Percentiles rank a stretch among this genome's conserved stretches.
Evolutionary conservation across 2,329 filamentous ascomycete species (phyloP).

Genomic region (Neocucurbitaria cava): DNA sequence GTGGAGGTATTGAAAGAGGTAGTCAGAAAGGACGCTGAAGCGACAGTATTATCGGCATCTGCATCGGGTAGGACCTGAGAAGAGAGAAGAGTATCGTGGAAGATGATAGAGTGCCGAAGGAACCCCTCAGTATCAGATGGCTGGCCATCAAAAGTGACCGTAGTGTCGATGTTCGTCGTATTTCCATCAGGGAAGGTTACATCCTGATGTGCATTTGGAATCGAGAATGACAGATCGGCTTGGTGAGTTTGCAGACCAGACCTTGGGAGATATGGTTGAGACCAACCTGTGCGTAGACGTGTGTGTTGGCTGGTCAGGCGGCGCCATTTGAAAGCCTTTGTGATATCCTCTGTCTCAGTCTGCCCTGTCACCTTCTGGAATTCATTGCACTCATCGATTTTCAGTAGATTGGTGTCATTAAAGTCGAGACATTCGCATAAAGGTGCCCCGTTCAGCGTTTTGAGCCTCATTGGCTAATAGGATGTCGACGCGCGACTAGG

Average conservation of each 20-base stretch:
- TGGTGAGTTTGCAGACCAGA: conserved; percentile 3
- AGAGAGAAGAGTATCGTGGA: conserved; percentile 70
- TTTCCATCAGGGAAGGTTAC: conserved; percentile 21
- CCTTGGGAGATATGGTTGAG: conserved; percentile 38
- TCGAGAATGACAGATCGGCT: conserved; percentile 18
- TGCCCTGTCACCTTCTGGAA: conserved; percentile 29
- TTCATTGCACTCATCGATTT: conserved; percentile 55
- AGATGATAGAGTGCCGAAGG: conserved; percentile 77
- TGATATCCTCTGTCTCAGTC: conserved; percentile 1
- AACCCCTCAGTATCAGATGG: conserved; percentile 55
- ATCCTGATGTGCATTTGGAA: conserved; percentile 21
- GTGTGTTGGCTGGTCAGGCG: conserved; percentile 17
- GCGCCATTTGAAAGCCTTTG: conserved; percentile 40
- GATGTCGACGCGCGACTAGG: not conserved
- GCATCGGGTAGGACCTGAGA: conserved; percentile 57
- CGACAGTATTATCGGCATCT: conserved; percentile 38
- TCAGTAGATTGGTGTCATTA: conserved; percentile 59
- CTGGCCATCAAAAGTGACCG: conserved; percentile 22
- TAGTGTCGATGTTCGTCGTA: conserved; percentile 34
- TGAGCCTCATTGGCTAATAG: conserved; percentile 48
- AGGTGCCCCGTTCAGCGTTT: conserved; percentile 69
- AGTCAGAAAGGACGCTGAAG: conserved; percentile 44
- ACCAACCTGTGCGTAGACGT: conserved; percentile 39
- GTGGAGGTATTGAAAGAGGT: conserved; percentile 46
- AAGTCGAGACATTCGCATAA: conserved; percentile 61